Percentiles rank a stretch among this genome's conserved stretches.
Evolutionary conservation across 2,329 filamentous ascomycete genomes (phyloP).

Genomic region (Penicillium brasilianum): DNA sequence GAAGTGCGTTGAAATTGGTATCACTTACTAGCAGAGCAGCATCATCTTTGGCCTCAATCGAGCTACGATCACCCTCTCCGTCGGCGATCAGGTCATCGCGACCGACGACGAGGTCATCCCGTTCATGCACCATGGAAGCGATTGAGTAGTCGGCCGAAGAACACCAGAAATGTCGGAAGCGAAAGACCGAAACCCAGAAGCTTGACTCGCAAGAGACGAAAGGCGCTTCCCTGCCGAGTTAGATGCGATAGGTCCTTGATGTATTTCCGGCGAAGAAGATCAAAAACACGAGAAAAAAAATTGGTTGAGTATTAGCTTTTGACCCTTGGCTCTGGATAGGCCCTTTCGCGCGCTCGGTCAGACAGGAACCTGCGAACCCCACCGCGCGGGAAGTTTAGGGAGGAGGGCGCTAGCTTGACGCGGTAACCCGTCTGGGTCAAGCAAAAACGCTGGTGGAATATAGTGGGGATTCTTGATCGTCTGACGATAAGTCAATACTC

Average conservation of each 20-base stretch:
- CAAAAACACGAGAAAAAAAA: constrained; percentile 15
- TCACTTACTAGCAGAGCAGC: constrained; percentile 44
- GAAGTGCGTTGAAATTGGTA: neutral
- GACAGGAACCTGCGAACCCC: constrained; percentile 14
- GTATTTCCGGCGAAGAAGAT: neutral
- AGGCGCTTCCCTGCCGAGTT: neutral
- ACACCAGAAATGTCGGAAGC: neutral
- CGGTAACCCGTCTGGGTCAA: neutral
- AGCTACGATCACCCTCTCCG: constrained; percentile 34
- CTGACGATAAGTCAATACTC: neutral
- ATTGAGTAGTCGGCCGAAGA: neutral
- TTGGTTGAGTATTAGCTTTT: constrained; percentile 18
- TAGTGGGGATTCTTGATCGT: neutral
- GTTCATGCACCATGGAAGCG: constrained; percentile 23
- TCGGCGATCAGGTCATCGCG: constrained; percentile 27
- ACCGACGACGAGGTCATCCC: constrained; percentile 31
- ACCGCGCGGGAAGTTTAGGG: constrained; percentile 24
- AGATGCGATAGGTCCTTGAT: neutral
- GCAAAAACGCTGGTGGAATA: neutral
- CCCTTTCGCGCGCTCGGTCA: constrained; percentile 20
- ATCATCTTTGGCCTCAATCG: constrained; percentile 40
- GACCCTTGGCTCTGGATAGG: constrained; percentile 7
- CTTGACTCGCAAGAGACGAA: neutral
- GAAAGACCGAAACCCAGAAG: neutral
- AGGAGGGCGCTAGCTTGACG: constrained; percentile 1